A percentile compares a stretch with the other conserved stretches of the same genome.
Evolutionary conservation across 2,329 filamentous ascomycete genomes (phyloP).

Genomic region (Akanthomyces dipterigenus): DNA sequence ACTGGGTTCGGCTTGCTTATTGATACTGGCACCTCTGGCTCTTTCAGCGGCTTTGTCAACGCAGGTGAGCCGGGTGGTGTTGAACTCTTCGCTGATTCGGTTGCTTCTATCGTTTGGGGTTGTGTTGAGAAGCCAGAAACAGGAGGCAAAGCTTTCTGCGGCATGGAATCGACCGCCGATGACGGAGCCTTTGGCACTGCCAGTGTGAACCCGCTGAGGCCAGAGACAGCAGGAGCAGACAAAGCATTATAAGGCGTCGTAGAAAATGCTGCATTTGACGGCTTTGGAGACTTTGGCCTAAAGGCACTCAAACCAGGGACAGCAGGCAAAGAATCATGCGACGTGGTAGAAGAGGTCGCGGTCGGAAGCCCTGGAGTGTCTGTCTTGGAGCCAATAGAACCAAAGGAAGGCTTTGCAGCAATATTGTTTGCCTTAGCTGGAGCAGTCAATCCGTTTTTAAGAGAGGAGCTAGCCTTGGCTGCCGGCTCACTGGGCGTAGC

Average conservation of each 20-base stretch:
- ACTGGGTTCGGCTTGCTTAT: background rate
- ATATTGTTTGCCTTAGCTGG: background rate
- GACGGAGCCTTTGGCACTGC: background rate
- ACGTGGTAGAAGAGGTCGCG: background rate
- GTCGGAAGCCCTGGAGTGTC: background rate
- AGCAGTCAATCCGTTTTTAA: background rate
- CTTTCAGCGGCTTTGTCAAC: background rate
- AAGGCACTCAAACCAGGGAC: background rate
- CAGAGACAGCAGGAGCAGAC: background rate
- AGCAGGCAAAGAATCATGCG: background rate
- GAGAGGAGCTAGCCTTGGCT: background rate
- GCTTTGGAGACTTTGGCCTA: background rate
- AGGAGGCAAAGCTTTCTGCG: background rate
- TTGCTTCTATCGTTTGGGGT: background rate
- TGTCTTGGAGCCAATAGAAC: background rate
- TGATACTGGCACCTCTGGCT: background rate
- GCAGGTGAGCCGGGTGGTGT: constrained; percentile 8
- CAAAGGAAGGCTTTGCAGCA: background rate
- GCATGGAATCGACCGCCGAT: background rate
- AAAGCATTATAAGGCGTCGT: background rate
- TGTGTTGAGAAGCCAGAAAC: background rate
- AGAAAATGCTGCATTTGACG: background rate
- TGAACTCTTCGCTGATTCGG: background rate
- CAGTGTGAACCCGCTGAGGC: background rate
- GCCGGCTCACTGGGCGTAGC: background rate